Percentiles rank a stretch among this genome's conserved stretches.
Conservation (phyloP, 2,329 filamentous ascomycete species). For the Pestalotiopsis sp. region DNA sequence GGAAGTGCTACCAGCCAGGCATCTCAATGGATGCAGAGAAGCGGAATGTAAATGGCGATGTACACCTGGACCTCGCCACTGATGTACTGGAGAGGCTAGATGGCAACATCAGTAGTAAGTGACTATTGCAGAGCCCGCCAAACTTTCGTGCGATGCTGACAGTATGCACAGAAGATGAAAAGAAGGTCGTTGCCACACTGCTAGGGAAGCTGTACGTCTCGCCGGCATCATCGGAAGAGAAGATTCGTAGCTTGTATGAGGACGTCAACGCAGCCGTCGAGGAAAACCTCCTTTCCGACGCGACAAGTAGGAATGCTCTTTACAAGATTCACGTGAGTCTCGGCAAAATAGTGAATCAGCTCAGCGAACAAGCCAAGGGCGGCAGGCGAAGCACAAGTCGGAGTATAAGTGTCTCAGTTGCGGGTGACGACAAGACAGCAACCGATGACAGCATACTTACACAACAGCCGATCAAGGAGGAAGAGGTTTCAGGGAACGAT, state of each 20-base stretch:
- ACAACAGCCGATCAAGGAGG: slow-evolving; percentile 51
- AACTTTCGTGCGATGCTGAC: background rate
- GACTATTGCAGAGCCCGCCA: background rate
- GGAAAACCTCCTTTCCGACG: slow-evolving; percentile 60
- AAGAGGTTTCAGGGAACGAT: slow-evolving; percentile 40
- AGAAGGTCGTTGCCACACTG: slow-evolving; percentile 77
- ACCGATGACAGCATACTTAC: slow-evolving; percentile 30
- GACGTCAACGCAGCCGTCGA: slow-evolving; percentile 66
- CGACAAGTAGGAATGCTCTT: slow-evolving; percentile 63
- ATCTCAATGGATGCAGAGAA: slow-evolving; percentile 57
- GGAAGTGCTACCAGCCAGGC: slow-evolving; percentile 68
- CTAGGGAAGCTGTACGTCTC: slow-evolving; percentile 83
- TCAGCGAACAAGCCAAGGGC: slow-evolving; percentile 33
- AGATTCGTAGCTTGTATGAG: slow-evolving; percentile 59
- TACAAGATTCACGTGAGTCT: slow-evolving; percentile 70
- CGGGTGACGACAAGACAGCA: slow-evolving; percentile 31
- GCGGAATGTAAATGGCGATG: slow-evolving; percentile 71
- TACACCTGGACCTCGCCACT: slow-evolving; percentile 78
- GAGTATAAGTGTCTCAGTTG: slow-evolving; percentile 43
- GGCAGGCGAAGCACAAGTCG: slow-evolving; percentile 35
- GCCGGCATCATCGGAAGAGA: slow-evolving; percentile 62
- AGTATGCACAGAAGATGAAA: slow-evolving; percentile 70
- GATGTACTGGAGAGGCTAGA: slow-evolving; percentile 77
- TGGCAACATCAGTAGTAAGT: slow-evolving; percentile 68
- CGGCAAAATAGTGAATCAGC: slow-evolving; percentile 67